Evolutionary conservation across 1,284 basidiomycete species (phyloP).

Genomic region (Rhodotorula sp.): DNA sequence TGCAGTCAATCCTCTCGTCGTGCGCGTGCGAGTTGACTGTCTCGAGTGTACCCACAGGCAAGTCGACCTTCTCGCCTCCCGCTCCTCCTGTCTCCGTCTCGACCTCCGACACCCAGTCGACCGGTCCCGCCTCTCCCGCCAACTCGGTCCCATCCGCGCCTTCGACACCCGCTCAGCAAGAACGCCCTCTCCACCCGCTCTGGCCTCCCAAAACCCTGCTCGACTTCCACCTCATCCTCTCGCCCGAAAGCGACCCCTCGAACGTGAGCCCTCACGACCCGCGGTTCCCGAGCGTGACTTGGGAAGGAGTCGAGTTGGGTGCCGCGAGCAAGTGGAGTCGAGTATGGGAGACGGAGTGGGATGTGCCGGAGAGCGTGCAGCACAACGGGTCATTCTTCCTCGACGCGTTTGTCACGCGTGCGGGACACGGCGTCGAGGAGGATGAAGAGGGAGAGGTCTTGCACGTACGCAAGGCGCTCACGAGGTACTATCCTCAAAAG

Average conservation of each 20-base stretch:
- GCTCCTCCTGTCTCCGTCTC: too few relatives aligned
- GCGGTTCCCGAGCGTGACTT: conserved; percentile 67
- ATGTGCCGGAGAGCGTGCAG: conserved; percentile 73
- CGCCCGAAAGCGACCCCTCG: conserved; percentile 59
- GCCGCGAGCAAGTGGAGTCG: conserved; percentile 72
- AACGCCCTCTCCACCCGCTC: conserved; percentile 3
- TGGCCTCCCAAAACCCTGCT: conserved; percentile 17
- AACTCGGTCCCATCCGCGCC: not conserved
- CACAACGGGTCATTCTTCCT: conserved; percentile 67
- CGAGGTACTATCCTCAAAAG: conserved; percentile 70
- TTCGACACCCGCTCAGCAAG: not conserved
- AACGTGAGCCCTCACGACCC: conserved; percentile 47
- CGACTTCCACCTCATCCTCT: conserved; percentile 34
- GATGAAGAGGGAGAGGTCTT: conserved; percentile 61
- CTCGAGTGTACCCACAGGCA: not conserved
- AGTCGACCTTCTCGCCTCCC: too few relatives aligned
- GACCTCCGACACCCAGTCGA: not conserved
- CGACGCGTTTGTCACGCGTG: conserved; percentile 75
- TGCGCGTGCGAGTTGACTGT: not conserved
- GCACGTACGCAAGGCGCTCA: conserved; percentile 75
- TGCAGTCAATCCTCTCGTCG: not conserved
- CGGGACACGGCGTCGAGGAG: conserved; percentile 58
- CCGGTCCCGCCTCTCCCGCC: not conserved
- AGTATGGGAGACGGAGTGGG: conserved; percentile 64
- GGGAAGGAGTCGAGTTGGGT: conserved; percentile 80